Base-by-base conservation (phyloP, 768 basidiomycete genomes). In the Filobasidium floriforme region DNA sequence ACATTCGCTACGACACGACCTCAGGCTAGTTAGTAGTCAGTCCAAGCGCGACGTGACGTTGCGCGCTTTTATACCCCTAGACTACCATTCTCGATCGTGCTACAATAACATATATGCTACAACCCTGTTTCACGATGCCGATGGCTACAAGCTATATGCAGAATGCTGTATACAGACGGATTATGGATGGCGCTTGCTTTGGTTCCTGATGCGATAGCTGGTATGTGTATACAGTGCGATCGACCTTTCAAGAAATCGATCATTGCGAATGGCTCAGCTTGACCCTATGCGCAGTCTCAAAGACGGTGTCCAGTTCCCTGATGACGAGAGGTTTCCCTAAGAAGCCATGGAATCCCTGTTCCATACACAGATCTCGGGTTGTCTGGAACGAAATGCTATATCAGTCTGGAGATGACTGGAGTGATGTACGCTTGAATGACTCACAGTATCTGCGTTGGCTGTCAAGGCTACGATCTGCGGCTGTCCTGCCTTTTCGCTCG, bases 381-480 rank as follows among this genome's bases (percentile, higher is more conserved):
- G 28, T 41, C 44, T 14, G 43, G 26, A 62, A 68, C 14, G 46
- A 18, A 22, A 12, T 5, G 5, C 3, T 37, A 37, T 37, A 37
- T 37, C 32, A 37, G 32, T 9, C 32, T 37, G 3, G 32, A 9
- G 9, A 37, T 9, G 32, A 3, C 32, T 37, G 4, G 4, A 3
- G 32, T 37, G 32, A 37, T 37, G 32, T 37, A 37, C 32, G 32
- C 32, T 37, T 37, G 4, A 37, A 5, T 5, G 46, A 49, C 46
- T 65, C 55, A 72, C 72, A 37, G 66, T 24, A 52, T 73, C 72
- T 18, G 72, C 73, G 61, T 76, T 74, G 15, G 74, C 73, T 12
- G 73, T 76, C 41, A 76, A 49, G 9, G 72, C 72, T 18, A 74
- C 73, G 1, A 73, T 63, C 28, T 59, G 65, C 5, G 72, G 73